Conservation (phyloP, 2,329 filamentous ascomycete species). For the Capronia epimyces region DNA sequence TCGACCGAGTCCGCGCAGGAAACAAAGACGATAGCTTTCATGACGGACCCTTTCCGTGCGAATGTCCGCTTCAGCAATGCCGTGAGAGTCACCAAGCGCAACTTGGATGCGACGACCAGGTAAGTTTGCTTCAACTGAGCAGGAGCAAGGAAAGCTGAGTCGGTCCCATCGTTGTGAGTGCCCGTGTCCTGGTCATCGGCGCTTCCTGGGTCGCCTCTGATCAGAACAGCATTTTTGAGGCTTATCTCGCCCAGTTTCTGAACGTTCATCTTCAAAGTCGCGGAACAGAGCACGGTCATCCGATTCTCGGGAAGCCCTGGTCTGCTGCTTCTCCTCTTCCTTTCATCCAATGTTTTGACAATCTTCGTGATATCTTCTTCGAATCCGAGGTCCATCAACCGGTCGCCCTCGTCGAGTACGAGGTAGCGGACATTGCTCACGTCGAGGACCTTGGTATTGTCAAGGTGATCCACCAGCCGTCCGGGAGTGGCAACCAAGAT, state of each 20-base stretch:
- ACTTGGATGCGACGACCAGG: slow-evolving; percentile 77
- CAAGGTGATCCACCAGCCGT: slow-evolving; percentile 81
- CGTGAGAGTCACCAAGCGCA: slow-evolving; percentile 81
- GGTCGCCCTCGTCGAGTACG: slow-evolving; percentile 90
- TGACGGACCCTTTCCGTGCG: slow-evolving; percentile 78
- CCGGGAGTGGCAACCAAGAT: slow-evolving; percentile 94
- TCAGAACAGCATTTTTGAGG: slow-evolving; percentile 83
- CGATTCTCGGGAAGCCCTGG: slow-evolving; percentile 65
- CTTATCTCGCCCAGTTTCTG: slow-evolving; percentile 91
- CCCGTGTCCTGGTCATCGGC: slow-evolving; percentile 50
- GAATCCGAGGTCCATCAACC: slow-evolving; percentile 97
- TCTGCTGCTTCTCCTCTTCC: slow-evolving; percentile 54
- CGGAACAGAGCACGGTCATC: slow-evolving; percentile 86
- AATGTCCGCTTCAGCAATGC: slow-evolving; percentile 82
- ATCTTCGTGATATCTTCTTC: slow-evolving; percentile 89
- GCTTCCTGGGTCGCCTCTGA: slow-evolving; percentile 61
- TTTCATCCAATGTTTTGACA: slow-evolving; percentile 68
- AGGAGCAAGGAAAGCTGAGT: slow-evolving; percentile 69
- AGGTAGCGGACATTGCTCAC: slow-evolving; percentile 89
- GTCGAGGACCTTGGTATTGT: slow-evolving; percentile 84
- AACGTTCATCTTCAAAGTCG: slow-evolving; percentile 96
- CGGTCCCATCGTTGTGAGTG: slow-evolving; percentile 42
- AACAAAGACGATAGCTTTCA: slow-evolving; percentile 96
- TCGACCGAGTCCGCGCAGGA: slow-evolving; percentile 96
- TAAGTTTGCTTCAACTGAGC: slow-evolving; percentile 93